Evolutionary conservation across 2,329 filamentous ascomycete species (phyloP).

Genomic region (Paecilomyces variotii): DNA sequence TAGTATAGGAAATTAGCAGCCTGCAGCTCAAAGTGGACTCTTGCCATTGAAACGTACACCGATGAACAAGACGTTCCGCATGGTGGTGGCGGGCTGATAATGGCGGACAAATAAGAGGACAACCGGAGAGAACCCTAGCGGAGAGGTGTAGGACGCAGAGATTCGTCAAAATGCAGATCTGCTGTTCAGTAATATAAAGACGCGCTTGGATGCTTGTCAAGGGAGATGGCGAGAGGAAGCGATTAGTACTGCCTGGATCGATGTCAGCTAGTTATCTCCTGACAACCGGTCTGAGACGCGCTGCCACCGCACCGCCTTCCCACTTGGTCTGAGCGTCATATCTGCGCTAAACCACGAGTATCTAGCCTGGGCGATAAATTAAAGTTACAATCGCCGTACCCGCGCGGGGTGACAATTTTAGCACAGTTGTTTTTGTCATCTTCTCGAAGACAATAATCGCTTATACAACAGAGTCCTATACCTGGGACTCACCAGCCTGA

Average conservation of each 20-base stretch:
- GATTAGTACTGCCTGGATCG: not conserved
- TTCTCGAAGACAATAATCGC: not conserved
- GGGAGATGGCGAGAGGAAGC: not conserved
- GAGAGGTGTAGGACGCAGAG: not conserved
- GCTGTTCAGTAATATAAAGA: not conserved
- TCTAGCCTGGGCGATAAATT: not conserved
- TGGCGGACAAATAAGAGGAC: not conserved
- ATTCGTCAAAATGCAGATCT: not conserved
- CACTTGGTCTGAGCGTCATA: not conserved
- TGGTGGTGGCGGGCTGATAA: slow-evolving; percentile 27
- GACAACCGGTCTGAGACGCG: not conserved
- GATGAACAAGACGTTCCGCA: slow-evolving; percentile 82
- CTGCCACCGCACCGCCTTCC: not conserved
- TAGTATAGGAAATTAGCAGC: slow-evolving; percentile 25
- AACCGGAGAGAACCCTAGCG: not conserved
- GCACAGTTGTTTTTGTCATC: not conserved
- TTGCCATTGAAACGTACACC: slow-evolving; percentile 52
- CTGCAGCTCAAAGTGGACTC: not conserved
- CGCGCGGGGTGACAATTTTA: not conserved
- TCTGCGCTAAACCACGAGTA: not conserved
- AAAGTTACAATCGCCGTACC: not conserved
- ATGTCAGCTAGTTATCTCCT: not conserved
- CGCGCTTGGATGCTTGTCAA: not conserved
- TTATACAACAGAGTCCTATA: too few species aligned
- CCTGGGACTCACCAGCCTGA: not conserved